These are phyloP conservation scores for Pythium scleroteichum DNA, from an alignment of 352 stramenopile genomes.

Conservation along the genomic window DNA sequence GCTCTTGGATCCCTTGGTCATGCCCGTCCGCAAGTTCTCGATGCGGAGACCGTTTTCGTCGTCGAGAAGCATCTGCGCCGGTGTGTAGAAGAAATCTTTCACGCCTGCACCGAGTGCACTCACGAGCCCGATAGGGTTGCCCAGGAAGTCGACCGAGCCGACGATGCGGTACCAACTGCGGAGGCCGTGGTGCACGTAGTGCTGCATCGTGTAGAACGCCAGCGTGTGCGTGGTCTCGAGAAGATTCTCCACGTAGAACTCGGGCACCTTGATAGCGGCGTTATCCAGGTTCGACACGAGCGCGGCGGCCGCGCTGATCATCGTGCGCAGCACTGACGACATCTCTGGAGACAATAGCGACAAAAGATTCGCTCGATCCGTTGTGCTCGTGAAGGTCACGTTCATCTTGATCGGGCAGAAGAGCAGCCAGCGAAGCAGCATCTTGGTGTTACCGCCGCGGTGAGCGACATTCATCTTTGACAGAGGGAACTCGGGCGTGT, in stretches of 20 bases:
- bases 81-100: constrained; percentile 95
- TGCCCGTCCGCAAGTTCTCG: constrained; percentile 83
- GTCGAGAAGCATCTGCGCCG: constrained; percentile 91
- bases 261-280: constrained; percentile 84
- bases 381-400: constrained; percentile 86
- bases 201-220: constrained; percentile 84
- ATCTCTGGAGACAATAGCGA: constrained; percentile 82
- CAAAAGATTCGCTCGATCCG: constrained; percentile 77
- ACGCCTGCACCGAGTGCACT: constrained; percentile 89
- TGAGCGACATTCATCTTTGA: constrained; percentile 29
- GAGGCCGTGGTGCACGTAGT: constrained; percentile 83
- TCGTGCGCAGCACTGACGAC: constrained; percentile 71
- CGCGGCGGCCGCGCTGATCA: constrained; percentile 78
- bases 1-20: constrained; percentile 89
- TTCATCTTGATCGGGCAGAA: constrained; percentile 87
- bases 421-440: constrained; percentile 76
- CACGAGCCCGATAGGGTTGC: constrained; percentile 90
- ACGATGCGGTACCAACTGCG: constrained; percentile 89
- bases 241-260: constrained; percentile 90
- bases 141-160: constrained; percentile 89
- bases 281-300: constrained; percentile 87
- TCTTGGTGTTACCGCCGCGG: constrained; percentile 63
- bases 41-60: constrained; percentile 86
- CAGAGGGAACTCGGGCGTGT: constrained; percentile 24
- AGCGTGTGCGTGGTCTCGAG: constrained; percentile 86